Evolutionary conservation across 2,329 filamentous ascomycete species (phyloP), one percentile per base, ranked within the genome.

Genomic region (Dothistroma pini): DNA sequence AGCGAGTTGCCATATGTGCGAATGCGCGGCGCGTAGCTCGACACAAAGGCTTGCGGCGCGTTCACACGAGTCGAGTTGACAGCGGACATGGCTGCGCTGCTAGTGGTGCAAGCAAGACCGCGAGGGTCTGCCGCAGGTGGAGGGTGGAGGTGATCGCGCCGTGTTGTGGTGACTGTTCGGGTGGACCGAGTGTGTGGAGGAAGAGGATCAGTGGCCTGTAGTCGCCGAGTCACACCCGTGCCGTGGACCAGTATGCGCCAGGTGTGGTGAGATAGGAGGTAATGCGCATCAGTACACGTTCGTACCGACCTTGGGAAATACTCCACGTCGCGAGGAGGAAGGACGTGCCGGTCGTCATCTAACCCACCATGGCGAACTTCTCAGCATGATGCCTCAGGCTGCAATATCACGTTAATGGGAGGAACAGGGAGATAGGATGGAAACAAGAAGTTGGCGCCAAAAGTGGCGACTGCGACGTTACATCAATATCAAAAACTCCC

Each of bases 1-100:
- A 97, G 86, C 41, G 93, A 91, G 79, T 97, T 97, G 75, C 89
- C 90, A 80, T 96, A 97, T 66, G 87, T 86, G 74, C 93, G 90
- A 72, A 97, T 80, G 72, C 93, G 90, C 65, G 93, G 91, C 77
- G 93, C 91, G 79, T 96, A 97, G 74, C 89, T 92, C 59, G 91
- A 93, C 69, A 95, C 87, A 73, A 96, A 95, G 49, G 92, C 90
- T 79, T 96, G 91, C 53, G 92, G 91, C 67, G 84, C 83, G 71
- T 83, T 79, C 74, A 80, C 56, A 38, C 73, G 69, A 35, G 64
- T 70, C 19, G 63, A 61, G 49, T 73, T 73, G 57, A 71, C 68
- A 19, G 68, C 68, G n/a, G 64, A 56, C 62, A 66, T 66, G 54
- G 38, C 31, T 31, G 35, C 54, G 44, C 12, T 38, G 51, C 44